A percentile compares a stretch with the other conserved stretches of the same genome.
phyloP scores from a whole-genome alignment of 208 protist species.

The Trypanosoma cruzi region DNA sequence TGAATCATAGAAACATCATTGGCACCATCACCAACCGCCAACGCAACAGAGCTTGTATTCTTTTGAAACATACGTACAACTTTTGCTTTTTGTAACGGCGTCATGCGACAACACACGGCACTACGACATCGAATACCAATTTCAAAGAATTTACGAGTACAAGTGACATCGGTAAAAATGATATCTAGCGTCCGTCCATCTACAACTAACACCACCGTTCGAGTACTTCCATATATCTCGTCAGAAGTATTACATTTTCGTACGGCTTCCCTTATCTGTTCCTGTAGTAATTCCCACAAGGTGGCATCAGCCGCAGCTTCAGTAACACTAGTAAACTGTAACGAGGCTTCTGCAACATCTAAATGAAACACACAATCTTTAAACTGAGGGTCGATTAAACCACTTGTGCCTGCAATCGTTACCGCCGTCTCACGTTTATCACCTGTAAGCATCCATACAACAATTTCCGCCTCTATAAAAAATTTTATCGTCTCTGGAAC shows the following conservation, averaged over 20 bases:
- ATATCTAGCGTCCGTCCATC: conserved; percentile 78
- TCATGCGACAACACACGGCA: conserved; percentile 91
- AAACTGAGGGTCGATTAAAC: conserved; percentile 76
- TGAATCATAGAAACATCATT: conserved; percentile 99
- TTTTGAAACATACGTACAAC: conserved; percentile 93
- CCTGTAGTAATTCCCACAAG: neutral
- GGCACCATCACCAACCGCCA: conserved; percentile 98
- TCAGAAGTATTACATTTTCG: conserved; percentile 3
- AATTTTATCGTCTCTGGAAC: conserved; percentile 94
- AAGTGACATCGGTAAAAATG: conserved; percentile 53
- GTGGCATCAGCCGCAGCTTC: neutral
- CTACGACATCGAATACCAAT: conserved; percentile 60
- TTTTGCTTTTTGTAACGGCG: conserved; percentile 91
- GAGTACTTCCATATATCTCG: conserved; percentile 5
- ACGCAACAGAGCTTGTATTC: conserved; percentile 76
- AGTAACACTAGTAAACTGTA: conserved; percentile 14
- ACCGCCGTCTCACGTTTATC: conserved; percentile 97
- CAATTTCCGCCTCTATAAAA: conserved; percentile 92
- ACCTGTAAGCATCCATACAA: conserved; percentile 98
- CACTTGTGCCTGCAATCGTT: conserved; percentile 84
- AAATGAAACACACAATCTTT: conserved; percentile 83
- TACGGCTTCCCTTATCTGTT: conserved; percentile 17
- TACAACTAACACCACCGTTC: conserved; percentile 64
- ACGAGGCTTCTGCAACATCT: conserved; percentile 86
- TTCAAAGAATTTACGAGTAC: conserved; percentile 59